Base-by-base conservation (phyloP, 306 rosid species). In the Medicago ruthenica region DNA sequence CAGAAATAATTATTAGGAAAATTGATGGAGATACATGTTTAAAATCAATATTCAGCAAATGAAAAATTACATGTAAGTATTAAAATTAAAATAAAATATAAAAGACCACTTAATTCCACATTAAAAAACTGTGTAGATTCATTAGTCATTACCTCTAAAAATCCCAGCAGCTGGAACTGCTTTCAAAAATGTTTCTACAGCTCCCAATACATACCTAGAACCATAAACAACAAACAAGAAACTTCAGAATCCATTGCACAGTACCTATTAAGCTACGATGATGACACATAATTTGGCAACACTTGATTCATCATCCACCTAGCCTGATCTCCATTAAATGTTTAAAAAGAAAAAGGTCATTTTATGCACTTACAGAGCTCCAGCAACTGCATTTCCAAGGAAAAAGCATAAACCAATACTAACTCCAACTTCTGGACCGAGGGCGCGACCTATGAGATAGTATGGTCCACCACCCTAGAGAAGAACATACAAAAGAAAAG, bases 351-450 rank as follows among this genome's bases (percentile, higher is more conserved):
- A 45, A 62, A 76, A 59, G 50, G 70, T 48, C 81, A 79, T 65
- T 55, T 59, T 72, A 58, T 39, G 74, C 39, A 88, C 99, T 95
- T 82, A 95, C 99, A 95, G 96, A 65, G 99, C 84, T 83, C 99
- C 99, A 34, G 99, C 99, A 85, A 95, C 97, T 75, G 98, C 99
- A 85, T 95, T 95, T 71, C 99, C 99, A 10, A 95, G 97, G 81
- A 95, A 95, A 87, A 95, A 95, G 84, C 99, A 95, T 68, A 95
- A 79, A 73, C 99, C 99, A 83, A 95, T 95, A 90, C 99, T 95
- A 84, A 95, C 98, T 82, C 99, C 99, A 88, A 95, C 99, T 87
- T 95, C 99, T 76, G 99, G 99, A 83, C 99, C 99, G 83, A 95
- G 99, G 67, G 98, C 99, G 74, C 99, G 99, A 57, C 99, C 99